Base-by-base conservation (phyloP, 106 monocot genomes). In the Dactylorhiza incarnata region DNA sequence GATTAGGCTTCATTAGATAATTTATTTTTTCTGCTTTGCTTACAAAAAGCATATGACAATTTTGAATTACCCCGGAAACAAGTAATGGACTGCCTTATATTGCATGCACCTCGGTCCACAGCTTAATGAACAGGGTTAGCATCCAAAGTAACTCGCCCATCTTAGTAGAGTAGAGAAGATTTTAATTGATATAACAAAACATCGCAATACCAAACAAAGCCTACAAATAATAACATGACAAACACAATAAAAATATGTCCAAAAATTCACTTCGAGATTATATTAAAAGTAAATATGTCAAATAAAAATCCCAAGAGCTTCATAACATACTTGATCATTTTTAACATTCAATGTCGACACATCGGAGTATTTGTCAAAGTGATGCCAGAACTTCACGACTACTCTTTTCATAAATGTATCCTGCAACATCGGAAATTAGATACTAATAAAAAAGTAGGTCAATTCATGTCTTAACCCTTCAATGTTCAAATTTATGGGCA, bases 381-480 rank as follows among this genome's bases (percentile, higher is more conserved):
- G 76, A 79, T 82, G 74, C 92, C 95, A 92, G 68, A 92, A 86
- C 78, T 82, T 86, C 43, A 79, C 73, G 47, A 90, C 88, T 45
- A 85, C 85, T 80, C 85, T 83, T 44, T 29, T 79, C 73, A 81
- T 85, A 78, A 95, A 95, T 71, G 75, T 71, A 76, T 90, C 92
- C 95, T 95, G 85, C 70, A 84, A 58, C 17, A 75, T 43, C 72
- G 74, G 14, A 49, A 49, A 25, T 8, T 0, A 70, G 11, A 54
- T 29, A 47, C 73, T 74, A 76, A 66, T 25, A 72, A 47, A 37
- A 78, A 71, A 0, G 16, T 14, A 53, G 6, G 6, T 13, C 3
- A 65, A 13, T 65, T 65, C 29, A 65, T 14, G 26, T 29, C 29
- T 65, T 26, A 26, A 5, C 65, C 65, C 26, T 4, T 11, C 17